These are phyloP conservation scores for Solanum hybrid DNA, from an alignment of 305 asterid genomes.

Conservation along the genomic window DNA sequence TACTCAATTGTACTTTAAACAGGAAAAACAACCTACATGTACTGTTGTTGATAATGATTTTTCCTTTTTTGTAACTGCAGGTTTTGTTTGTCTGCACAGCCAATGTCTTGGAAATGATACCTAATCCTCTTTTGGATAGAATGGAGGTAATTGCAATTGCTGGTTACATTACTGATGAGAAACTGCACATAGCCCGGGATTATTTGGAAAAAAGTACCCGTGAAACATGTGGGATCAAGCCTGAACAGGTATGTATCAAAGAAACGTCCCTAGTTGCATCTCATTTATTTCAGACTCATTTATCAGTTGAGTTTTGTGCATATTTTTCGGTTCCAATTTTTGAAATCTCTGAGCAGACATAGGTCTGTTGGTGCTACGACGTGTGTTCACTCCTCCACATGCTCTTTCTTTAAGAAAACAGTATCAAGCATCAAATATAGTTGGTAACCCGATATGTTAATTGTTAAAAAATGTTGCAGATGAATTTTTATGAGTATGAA, in stretches of 20 bases:
- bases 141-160: conserved; percentile 97
- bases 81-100: conserved; percentile 96
- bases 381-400: neutral
- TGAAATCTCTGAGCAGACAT: neutral
- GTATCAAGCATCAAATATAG: neutral
- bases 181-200: conserved; percentile 94
- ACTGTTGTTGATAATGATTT: conserved; percentile 4
- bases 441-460: neutral
- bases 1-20: neutral
- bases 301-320: neutral
- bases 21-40: neutral
- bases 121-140: conserved; percentile 91
- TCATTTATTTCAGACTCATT: neutral
- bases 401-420: neutral
- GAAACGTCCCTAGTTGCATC: neutral
- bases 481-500: neutral
- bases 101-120: conserved; percentile 83
- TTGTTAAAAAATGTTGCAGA: neutral
- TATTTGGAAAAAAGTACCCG: conserved; percentile 88
- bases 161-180: conserved; percentile 94
- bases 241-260: conserved; percentile 55
- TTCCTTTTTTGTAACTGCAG: conserved; percentile 28
- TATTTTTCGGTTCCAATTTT: neutral
- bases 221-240: conserved; percentile 91
- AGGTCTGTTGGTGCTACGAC: neutral